These are phyloP conservation scores for Backusella liffmaniae DNA, from an alignment of 192 early-diverging fungal genomes.

Conservation along the genomic window DNA sequence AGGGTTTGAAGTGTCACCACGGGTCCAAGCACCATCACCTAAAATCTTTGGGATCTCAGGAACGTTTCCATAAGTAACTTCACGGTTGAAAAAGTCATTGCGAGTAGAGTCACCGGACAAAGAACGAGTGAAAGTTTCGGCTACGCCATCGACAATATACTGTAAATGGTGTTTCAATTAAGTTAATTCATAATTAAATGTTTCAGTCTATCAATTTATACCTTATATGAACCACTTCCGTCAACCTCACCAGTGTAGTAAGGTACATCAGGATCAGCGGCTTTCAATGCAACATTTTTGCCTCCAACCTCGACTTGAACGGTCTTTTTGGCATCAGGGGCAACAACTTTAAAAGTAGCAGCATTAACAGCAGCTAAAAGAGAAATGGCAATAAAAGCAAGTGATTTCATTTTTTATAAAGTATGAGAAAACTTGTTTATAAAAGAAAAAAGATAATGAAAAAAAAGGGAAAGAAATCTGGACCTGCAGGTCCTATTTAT, in stretches of 20 bases:
- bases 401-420: constrained; percentile 4
- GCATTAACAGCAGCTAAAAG: constrained; percentile 31
- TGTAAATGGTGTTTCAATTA: constrained; percentile 10
- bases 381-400: constrained; percentile 21
- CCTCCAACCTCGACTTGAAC: constrained; percentile 36
- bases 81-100: constrained; percentile 40
- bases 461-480: not conserved
- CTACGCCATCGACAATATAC: constrained; percentile 31
- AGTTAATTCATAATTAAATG: constrained; percentile 1
- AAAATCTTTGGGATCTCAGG: constrained; percentile 41
- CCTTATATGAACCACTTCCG: constrained; percentile 34
- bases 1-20: constrained; percentile 26
- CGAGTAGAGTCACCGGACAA: constrained; percentile 25
- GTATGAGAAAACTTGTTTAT: not conserved
- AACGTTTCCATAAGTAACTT: constrained; percentile 40
- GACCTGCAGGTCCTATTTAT: not conserved
- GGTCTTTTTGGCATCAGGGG: constrained; percentile 24
- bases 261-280: constrained; percentile 32
- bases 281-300: constrained; percentile 21
- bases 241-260: constrained; percentile 35
- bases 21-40: constrained; percentile 35
- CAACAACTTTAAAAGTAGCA: constrained; percentile 41
- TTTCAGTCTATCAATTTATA: constrained; percentile 5
- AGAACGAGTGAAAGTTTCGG: constrained; percentile 36
- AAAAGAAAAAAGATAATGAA: constrained; percentile 6